Evolutionary conservation across 805 yeast genomes (phyloP), one percentile per base, ranked within the genome.

Genomic region (Yamadazyma laniorum): DNA sequence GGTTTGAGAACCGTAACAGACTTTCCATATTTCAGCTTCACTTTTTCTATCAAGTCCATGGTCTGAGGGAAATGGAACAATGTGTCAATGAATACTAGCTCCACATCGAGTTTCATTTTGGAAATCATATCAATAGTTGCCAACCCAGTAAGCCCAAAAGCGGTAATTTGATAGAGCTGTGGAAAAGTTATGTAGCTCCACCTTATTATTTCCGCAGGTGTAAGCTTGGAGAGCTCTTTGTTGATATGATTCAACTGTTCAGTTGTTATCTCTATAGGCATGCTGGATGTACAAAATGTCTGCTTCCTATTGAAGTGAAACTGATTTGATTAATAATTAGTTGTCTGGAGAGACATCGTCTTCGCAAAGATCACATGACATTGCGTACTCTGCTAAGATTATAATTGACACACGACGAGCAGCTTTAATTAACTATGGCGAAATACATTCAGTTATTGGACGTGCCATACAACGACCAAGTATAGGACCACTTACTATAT

Each of bases 51-150:
- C 27, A 91, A 71, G 3, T 82, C 87, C 29, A 82, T 64, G 1
- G 98, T 91, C 59, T 91, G 98, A n/a, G 91, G 89, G 70, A 91
- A 91, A 60, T 91, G 97, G 55, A 90, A 86, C 45, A 91, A 66
- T 0, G 98, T 91, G 57, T 91, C 97, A 33, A 90, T 72, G 58
- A 91, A 91, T 2, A 91, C 82, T 39, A 90, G 67, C 39, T 89
- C 95, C 5, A 85, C 68, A 7, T 32, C 19, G 5, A 44, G 29
- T 13, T 37, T 33, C 32, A 44, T 32, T 53, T 80, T 77, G 22
- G 84, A 73, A 19, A 90, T 61, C 75, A 90, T 85, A 58, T 90
- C 96, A 29, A 86, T 69, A 9, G 91, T 90, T 21, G 85, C 95
- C 42, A 91, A 63, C 0, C 98, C 98, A 1, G 96, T 86, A 32